Conservation (phyloP, 73 alveolate genomes). For the Effrenium voratum region DNA sequence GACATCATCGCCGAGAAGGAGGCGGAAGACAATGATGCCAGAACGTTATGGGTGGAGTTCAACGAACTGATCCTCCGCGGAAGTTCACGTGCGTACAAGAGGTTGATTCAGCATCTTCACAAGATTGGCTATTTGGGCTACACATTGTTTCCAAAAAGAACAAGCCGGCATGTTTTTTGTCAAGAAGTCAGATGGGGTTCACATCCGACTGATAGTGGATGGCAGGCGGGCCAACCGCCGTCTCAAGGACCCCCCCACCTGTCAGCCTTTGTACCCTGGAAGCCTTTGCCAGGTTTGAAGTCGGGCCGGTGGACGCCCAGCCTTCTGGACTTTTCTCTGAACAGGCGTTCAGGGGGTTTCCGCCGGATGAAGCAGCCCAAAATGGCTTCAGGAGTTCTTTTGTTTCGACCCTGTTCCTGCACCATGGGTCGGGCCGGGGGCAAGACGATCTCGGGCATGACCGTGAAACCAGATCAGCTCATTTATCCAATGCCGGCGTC, state of each 20-base stretch:
- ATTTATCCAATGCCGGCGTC: conserved; percentile 2
- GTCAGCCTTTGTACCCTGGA: background rate
- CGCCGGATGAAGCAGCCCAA: background rate
- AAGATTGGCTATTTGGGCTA: background rate
- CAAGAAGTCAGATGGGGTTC: background rate
- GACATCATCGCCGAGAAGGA: background rate
- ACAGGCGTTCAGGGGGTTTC: background rate
- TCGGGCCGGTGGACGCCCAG: background rate
- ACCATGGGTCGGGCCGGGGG: background rate
- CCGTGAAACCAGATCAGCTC: background rate
- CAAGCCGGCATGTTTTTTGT: conserved; percentile 32
- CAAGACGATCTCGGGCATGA: background rate
- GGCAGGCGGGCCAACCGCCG: background rate
- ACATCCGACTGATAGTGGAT: conserved; percentile 1
- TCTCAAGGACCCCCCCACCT: background rate
- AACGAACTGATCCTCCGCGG: background rate
- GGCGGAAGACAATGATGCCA: background rate
- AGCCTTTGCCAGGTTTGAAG: background rate
- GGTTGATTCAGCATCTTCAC: background rate
- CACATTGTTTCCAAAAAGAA: background rate
- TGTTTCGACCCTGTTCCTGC: background rate
- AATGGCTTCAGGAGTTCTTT: background rate
- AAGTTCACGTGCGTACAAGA: background rate
- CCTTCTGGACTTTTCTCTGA: background rate
- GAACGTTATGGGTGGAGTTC: background rate